Percentiles rank a stretch among this genome's conserved stretches.
Conservation (phyloP, 2,329 filamentous ascomycete species). For the Colletotrichum aenigma region DNA sequence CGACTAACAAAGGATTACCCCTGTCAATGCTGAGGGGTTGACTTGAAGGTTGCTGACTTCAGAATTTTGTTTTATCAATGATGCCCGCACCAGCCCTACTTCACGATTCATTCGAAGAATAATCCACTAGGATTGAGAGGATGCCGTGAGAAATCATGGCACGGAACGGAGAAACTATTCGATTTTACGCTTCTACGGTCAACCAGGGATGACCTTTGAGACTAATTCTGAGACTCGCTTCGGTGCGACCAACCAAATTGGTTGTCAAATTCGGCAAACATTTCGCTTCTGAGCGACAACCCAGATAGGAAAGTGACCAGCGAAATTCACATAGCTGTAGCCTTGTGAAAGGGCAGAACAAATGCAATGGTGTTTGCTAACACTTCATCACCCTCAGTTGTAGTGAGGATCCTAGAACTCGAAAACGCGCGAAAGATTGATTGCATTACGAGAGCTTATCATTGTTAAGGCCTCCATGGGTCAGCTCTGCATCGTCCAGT, state of each 20-base stretch:
- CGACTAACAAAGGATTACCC: background rate
- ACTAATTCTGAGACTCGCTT: background rate
- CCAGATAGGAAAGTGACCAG: background rate
- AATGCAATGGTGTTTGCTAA: background rate
- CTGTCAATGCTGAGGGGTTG: background rate
- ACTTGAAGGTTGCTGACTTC: background rate
- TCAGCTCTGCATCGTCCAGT: background rate
- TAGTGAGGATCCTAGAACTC: background rate
- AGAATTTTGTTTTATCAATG: background rate
- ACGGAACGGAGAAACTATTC: background rate
- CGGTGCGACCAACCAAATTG: background rate
- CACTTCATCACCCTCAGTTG: background rate
- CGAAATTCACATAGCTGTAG: background rate
- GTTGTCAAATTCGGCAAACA: background rate
- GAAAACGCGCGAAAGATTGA: background rate
- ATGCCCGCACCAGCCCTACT: background rate
- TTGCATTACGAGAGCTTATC: background rate
- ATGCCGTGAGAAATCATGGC: background rate
- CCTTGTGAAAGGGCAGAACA: background rate
- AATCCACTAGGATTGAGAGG: background rate
- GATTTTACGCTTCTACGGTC: background rate
- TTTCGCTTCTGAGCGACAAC: background rate
- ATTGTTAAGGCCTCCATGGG: background rate
- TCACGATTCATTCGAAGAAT: background rate
- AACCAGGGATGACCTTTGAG: background rate